Evolutionary conservation across 768 basidiomycete species (phyloP).

Genomic region (Boletus vinaceobasis): DNA sequence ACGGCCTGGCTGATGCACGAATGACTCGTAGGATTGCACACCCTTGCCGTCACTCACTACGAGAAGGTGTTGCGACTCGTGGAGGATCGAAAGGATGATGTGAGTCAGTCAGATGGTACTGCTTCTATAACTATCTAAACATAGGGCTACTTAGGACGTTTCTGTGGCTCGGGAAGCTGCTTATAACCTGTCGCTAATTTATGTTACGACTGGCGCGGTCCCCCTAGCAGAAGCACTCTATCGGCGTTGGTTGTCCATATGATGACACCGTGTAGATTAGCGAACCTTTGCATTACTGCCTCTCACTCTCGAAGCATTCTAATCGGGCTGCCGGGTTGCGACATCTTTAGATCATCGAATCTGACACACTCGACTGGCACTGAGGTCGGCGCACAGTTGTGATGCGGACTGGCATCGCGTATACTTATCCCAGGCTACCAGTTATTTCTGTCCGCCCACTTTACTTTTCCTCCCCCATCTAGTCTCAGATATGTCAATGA

Average conservation of each 20-base stretch:
- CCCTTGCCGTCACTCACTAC: conserved; percentile 84
- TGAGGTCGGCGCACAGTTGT: background rate
- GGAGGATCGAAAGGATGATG: conserved; percentile 38
- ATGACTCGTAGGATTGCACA: conserved; percentile 78
- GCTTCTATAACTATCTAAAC: background rate
- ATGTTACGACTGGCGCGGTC: conserved; percentile 71
- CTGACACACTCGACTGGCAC: background rate
- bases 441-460: background rate
- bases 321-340: background rate
- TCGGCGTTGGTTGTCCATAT: conserved; percentile 77
- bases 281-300: background rate
- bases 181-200: conserved; percentile 74
- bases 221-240: conserved; percentile 68
- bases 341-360: background rate
- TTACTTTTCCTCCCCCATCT: background rate
- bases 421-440: background rate
- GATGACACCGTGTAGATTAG: conserved; percentile 16
- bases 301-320: background rate
- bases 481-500: conserved; percentile 9
- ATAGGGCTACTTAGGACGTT: background rate
- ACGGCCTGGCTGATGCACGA: background rate
- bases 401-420: background rate
- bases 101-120: background rate
- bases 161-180: conserved; percentile 13
- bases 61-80: conserved; percentile 66